Evolutionary conservation across 371 early-diverging fungal species (phyloP), one percentile per base, ranked within the genome.

Genomic region (Mortierella sp.): DNA sequence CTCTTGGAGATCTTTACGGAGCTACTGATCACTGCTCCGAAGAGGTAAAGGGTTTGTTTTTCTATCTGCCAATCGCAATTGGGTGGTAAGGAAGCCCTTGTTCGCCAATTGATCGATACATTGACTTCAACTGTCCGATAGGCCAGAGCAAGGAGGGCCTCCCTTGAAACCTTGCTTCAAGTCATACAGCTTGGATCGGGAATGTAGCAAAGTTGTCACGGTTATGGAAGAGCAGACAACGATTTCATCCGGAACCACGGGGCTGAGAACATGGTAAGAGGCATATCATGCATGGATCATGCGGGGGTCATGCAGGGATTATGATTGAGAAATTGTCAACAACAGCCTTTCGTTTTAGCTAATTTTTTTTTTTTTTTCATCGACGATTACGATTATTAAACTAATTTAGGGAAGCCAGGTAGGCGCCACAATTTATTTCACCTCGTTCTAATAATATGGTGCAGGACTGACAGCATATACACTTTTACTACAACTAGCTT

Each of bases 171-270:
- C 83, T 2, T 76, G 77, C 68, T 81, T 81, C 68, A 81, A 81
- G 59, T 73, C 83, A 3, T 81, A 81, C 37, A 47, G 67, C n/a
- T 59, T 81, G 35, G 77, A 81, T 32, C 58, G 62, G 28, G 40
- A 62, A 11, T 81, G 83, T 32, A 52, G 60, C 5, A 76, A 76
- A 47, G 40, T 81, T 6, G 83, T 81, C 16, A 73, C 83, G 0
- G 83, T 81, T 16, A 81, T 81, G 83, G 83, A 81, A 26, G 83
- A 81, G 52, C 83, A 81, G 30, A 73, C 77, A 1, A 81, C 83
- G 8, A 73, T 81, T 61, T 75, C 77, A 0, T 73, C 77, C 10
- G 83, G 83, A 14, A 81, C 83, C 5, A 81, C 83, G 0, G 83
- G 83, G 24, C 66, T 81, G 32, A 52, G 83, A 22, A 81, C 83